These are phyloP conservation scores for Picea sitchensis DNA, from an alignment of 75 land plant genomes.

Conservation along the genomic window DNA sequence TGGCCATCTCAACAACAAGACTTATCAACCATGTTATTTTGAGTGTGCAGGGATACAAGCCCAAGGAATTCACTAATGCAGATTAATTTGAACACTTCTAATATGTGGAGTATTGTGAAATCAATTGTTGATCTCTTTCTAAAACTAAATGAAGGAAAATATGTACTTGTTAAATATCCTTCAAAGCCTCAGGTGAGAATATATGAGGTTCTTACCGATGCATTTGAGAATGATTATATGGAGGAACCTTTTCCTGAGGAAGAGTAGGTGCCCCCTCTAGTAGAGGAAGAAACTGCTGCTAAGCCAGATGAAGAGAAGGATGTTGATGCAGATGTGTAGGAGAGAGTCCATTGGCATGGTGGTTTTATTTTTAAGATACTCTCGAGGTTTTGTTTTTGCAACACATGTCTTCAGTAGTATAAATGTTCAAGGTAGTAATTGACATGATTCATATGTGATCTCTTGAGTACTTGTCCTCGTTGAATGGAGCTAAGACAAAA, in stretches of 20 bases:
- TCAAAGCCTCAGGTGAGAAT: constrained; percentile 87
- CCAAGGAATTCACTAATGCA: too few species aligned
- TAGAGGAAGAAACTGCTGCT: constrained; percentile 44
- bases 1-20: too few species aligned
- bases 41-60: too few species aligned
- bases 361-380: not conserved
- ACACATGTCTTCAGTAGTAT: not conserved
- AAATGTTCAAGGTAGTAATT: not conserved
- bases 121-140: too few species aligned
- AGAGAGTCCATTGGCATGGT: not conserved
- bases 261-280: constrained; percentile 91
- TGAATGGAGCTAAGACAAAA: not conserved
- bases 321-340: constrained; percentile 32
- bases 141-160: constrained; percentile 94
- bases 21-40: too few species aligned
- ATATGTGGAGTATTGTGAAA: too few species aligned
- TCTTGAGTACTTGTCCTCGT: not conserved
- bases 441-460: not conserved
- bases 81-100: too few species aligned
- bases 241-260: constrained; percentile 98
- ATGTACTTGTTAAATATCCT: constrained; percentile 91
- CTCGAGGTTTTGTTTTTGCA: not conserved
- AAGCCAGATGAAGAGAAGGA: constrained; percentile 53
- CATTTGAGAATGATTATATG: constrained; percentile 96
- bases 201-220: constrained; percentile 92